A percentile compares a stretch with the other conserved stretches of the same genome.
These are phyloP conservation scores for Curvularia sp. DNA, from an alignment of 2,329 filamentous ascomycete species.

Conservation along the genomic window DNA sequence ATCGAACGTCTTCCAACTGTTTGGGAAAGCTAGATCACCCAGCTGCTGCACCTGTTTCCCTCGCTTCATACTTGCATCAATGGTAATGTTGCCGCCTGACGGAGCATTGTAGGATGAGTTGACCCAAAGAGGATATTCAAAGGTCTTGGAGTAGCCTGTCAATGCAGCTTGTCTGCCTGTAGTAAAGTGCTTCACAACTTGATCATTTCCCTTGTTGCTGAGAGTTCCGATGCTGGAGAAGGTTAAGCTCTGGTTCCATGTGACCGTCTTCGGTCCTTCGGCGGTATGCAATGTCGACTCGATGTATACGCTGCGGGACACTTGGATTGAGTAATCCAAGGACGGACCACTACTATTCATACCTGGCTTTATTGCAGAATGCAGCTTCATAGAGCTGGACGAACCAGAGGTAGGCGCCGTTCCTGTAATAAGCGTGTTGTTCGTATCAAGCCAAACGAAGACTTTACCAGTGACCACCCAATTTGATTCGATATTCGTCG, in stretches of 20 bases:
- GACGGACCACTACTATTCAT: constrained; percentile 64
- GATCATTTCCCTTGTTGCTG: constrained; percentile 62
- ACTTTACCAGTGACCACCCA: constrained; percentile 83
- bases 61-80: constrained; percentile 58
- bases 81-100: constrained; percentile 53
- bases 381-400: constrained; percentile 59
- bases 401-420: constrained; percentile 49
- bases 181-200: constrained; percentile 61
- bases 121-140: constrained; percentile 68
- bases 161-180: constrained; percentile 56
- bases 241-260: constrained; percentile 67
- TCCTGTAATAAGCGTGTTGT: constrained; percentile 62
- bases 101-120: constrained; percentile 60
- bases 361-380: constrained; percentile 57
- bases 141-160: constrained; percentile 52
- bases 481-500: constrained; percentile 65
- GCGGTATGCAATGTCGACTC: constrained; percentile 62
- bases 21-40: constrained; percentile 63
- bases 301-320: constrained; percentile 63
- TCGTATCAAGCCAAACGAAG: constrained; percentile 74
- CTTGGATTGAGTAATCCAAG: constrained; percentile 65
- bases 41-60: constrained; percentile 58
- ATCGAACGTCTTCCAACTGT: constrained; percentile 66
- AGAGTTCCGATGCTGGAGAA: constrained; percentile 65
- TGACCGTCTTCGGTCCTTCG: constrained; percentile 50